Conservation (phyloP, 805 yeast species). For the Candida endomychidarum region DNA sequence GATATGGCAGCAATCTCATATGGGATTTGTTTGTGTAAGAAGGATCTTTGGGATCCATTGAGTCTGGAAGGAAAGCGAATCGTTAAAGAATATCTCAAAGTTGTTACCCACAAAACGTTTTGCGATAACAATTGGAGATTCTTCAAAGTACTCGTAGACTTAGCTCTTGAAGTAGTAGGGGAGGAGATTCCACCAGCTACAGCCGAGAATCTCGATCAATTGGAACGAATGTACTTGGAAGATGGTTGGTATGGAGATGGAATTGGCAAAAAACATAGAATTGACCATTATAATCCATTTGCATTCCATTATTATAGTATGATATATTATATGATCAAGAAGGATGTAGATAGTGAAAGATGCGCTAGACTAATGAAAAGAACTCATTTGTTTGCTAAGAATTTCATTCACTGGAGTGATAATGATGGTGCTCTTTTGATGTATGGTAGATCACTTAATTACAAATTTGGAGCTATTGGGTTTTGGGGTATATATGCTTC, state of each 20-base stretch:
- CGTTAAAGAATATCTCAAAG: conserved; percentile 18
- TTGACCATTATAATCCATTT: conserved; percentile 30
- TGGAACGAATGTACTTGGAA: conserved; percentile 21
- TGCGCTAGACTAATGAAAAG: conserved; percentile 17
- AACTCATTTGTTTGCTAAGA: conserved; percentile 21
- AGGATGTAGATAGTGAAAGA: conserved; percentile 17
- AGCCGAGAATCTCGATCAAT: conserved; percentile 18
- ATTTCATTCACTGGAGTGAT: conserved; percentile 22
- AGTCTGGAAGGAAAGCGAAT: conserved; percentile 16
- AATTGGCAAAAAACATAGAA: conserved; percentile 9
- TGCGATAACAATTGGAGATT: conserved; percentile 26
- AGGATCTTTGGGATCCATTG: conserved; percentile 27
- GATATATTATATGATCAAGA: conserved; percentile 16
- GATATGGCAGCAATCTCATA: conserved; percentile 30
- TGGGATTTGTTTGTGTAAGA: conserved; percentile 22
- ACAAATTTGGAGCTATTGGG: conserved; percentile 14
- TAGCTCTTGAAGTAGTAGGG: conserved; percentile 25
- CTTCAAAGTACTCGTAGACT: conserved; percentile 26
- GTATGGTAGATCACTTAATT: conserved; percentile 16
- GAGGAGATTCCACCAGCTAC: conserved; percentile 13
- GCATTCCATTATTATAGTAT: conserved; percentile 30
- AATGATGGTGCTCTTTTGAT: conserved; percentile 15
- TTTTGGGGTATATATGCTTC: conserved; percentile 16
- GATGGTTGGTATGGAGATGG: conserved; percentile 36
- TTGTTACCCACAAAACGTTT: conserved; percentile 18